Evolutionary conservation across 257 asterid species (phyloP).

Genomic region (Scutellaria baicalensis): DNA sequence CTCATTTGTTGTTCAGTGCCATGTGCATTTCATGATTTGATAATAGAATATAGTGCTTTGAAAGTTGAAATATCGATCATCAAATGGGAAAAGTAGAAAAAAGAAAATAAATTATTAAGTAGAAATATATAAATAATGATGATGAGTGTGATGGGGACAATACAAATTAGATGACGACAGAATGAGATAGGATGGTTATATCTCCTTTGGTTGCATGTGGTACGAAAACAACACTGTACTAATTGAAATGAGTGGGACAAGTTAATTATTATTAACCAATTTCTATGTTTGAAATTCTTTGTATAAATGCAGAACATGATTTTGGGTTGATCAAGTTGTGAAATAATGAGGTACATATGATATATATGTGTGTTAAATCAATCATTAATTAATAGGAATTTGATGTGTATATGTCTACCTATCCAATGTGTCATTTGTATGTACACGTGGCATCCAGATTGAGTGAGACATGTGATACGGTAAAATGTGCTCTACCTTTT

Average conservation of each 20-base stretch:
- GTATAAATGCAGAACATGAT: background rate
- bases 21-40: too few species aligned
- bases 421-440: background rate
- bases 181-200: background rate
- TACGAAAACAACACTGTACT: background rate
- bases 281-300: background rate
- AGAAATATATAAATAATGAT: too few species aligned
- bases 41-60: too few species aligned
- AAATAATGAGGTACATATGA: background rate
- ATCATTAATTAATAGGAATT: background rate
- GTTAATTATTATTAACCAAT: background rate
- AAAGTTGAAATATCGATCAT: too few species aligned
- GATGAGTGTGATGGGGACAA: background rate
- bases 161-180: background rate
- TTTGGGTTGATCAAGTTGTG: background rate
- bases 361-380: background rate
- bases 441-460: background rate
- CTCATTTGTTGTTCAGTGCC: too few species aligned
- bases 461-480: conserved; percentile 1
- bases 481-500: background rate
- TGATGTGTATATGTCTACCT: background rate
- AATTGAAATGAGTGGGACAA: background rate
- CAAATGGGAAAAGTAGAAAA: too few species aligned
- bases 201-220: background rate
- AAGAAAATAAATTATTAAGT: too few species aligned